Conservation (phyloP, 2,329 filamentous ascomycete genomes). For the Cladobotryum protrusum region DNA sequence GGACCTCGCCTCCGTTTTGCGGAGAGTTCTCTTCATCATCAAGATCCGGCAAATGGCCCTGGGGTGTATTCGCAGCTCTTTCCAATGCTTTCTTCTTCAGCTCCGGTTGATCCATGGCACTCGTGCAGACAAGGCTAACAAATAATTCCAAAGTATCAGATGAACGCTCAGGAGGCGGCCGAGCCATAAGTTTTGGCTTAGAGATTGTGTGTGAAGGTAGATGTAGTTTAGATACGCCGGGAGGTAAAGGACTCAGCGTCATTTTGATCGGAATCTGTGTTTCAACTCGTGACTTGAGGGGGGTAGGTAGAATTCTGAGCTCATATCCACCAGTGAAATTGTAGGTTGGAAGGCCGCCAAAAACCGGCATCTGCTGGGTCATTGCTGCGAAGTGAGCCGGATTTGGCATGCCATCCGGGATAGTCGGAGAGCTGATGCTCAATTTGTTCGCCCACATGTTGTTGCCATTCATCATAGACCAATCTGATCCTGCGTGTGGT, state of each 20-base stretch:
- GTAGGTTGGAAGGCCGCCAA: constrained; percentile 18
- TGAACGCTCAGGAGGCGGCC: constrained; percentile 57
- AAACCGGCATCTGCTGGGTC: constrained; percentile 24
- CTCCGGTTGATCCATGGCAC: constrained; percentile 72
- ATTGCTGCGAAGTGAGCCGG: constrained; percentile 22
- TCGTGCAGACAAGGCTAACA: constrained; percentile 83
- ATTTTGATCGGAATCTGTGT: constrained; percentile 90
- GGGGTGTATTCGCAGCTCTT: constrained; percentile 38
- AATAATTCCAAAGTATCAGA: constrained; percentile 73
- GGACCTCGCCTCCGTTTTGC: constrained; percentile 85
- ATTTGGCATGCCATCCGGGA: constrained; percentile 19
- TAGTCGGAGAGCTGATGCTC: constrained; percentile 19
- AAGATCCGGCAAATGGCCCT: constrained; percentile 28
- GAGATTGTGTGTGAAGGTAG: constrained; percentile 87
- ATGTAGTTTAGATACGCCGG: constrained; percentile 72
- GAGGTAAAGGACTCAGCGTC: constrained; percentile 67
- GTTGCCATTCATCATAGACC: constrained; percentile 28
- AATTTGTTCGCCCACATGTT: constrained; percentile 31
- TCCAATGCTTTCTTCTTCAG: constrained; percentile 62
- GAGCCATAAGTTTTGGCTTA: constrained; percentile 84
- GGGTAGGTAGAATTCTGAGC: constrained; percentile 59
- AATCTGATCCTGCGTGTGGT: constrained; percentile 35
- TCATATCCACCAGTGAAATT: constrained; percentile 31
- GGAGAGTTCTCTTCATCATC: constrained; percentile 64
- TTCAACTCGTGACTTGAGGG: constrained; percentile 84